Percentiles rank a stretch among this genome's conserved stretches.
Conservation (phyloP, 768 basidiomycete species). For the Termitomyces sp. region DNA sequence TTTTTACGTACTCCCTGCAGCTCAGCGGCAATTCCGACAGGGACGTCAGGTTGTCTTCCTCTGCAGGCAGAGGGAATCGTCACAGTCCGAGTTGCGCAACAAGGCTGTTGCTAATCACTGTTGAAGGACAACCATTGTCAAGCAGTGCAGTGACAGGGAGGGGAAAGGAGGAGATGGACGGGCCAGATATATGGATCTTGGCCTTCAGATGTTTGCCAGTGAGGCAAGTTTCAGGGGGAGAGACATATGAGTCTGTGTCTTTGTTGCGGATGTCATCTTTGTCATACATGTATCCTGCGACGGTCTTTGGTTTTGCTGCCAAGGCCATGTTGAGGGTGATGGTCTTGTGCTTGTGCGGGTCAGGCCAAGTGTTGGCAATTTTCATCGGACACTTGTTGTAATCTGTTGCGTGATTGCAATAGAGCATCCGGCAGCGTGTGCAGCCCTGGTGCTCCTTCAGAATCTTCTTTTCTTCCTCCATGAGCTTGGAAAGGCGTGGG, state of each 20-base stretch:
- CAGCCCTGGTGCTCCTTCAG: too few relatives aligned
- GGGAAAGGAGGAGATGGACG: not conserved
- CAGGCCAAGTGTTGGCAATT: conserved; percentile 3
- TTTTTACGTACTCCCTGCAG: conserved; percentile 5
- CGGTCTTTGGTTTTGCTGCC: not conserved
- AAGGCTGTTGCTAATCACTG: not conserved
- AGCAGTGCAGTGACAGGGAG: not conserved
- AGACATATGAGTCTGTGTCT: not conserved
- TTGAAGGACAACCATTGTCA: not conserved
- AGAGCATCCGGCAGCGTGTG: too few relatives aligned
- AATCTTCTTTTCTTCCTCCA: not conserved
- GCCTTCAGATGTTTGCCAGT: not conserved
- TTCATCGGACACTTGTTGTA: not conserved
- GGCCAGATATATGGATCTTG: not conserved
- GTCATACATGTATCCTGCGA: not conserved
- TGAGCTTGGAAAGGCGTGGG: not conserved
- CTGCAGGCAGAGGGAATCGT: not conserved
- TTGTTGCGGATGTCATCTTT: not conserved
- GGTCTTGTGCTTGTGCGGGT: not conserved
- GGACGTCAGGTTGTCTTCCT: too few relatives aligned
- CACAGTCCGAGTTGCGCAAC: not conserved
- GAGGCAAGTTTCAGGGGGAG: not conserved
- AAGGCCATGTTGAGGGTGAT: not conserved
- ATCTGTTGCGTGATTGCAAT: too few relatives aligned
- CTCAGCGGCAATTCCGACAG: not conserved